Evolutionary conservation across 225 moss, liverwort and hornwort genomes (phyloP), one percentile per base, ranked within the genome.

Genomic region (Bryoerythrophyllum caledonicum): DNA sequence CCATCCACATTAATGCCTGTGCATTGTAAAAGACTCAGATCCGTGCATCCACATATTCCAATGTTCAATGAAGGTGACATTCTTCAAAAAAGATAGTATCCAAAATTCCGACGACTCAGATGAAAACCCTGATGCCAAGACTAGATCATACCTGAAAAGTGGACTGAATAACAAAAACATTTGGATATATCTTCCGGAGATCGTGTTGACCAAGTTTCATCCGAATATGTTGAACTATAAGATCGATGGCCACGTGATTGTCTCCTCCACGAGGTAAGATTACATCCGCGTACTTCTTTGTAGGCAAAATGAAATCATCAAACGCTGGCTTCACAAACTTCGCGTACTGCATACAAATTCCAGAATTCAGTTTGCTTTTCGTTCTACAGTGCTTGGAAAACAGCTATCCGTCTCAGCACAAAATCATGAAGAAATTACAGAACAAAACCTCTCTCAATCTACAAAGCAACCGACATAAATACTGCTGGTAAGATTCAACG

Each of bases 241-340:
- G 92, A 80, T 96, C 92, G 28, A 96, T 88, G 51, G 96, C 96
- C 26, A 96, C 94, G 59, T 92, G 94, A 74, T 96, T 96, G 80
- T 94, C 96, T 67, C 94, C 96, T 52, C 96, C 96, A 74, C 96
- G 86, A 28, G 96, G 96, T 48, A 96, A 90, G 64, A 96, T 96
- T 60, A 96, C 96, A 74, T 94, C 96, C 26, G 96, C 96, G 79
- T 96, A 94, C 73, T 96, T 96, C 83, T 96, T 96, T 24, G 94
- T 89, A 26, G 95, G 96, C 65, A 96, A 79, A 46, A 96, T 91
- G 72, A 96, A 96, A 79, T 94, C 96, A 65, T 94, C 96, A 55
- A 96, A 96, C 19, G 96, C 89, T 20, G 96, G 96, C 81, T 96
- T 96, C 76, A 96, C 96, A 79, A 96, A 96, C 80, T 94, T 96